Conservation (phyloP, 2,329 filamentous ascomycete species). For the Colletotrichum zoysiae region DNA sequence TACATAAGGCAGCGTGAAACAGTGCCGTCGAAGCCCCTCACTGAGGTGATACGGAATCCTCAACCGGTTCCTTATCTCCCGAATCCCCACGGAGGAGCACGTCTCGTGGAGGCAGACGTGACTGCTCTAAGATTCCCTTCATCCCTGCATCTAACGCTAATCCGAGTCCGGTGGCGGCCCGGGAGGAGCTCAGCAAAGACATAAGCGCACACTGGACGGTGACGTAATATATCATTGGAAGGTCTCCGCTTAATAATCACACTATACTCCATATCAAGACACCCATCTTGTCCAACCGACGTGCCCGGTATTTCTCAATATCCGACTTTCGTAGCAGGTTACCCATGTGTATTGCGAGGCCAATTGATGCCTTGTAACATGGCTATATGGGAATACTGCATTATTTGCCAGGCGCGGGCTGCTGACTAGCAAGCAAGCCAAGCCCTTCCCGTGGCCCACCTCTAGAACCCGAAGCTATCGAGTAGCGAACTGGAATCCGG, state of each 20-base stretch:
- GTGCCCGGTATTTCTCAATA: background rate
- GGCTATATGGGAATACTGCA: background rate
- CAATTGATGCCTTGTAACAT: background rate
- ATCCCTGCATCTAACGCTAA: constrained; percentile 5
- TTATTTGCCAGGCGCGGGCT: background rate
- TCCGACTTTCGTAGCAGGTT: background rate
- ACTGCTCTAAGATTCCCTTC: background rate
- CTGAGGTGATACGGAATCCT: constrained; percentile 6
- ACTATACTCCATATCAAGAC: too few species aligned
- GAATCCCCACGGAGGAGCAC: background rate
- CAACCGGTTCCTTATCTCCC: constrained; percentile 14
- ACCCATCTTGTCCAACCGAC: background rate
- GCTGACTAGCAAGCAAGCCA: background rate
- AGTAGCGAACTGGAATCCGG: constrained; percentile 90
- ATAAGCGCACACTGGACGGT: background rate
- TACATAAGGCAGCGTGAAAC: constrained; percentile 6
- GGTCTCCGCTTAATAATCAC: constrained; percentile 4
- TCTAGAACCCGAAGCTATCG: constrained; percentile 91
- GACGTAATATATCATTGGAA: background rate
- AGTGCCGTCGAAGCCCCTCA: constrained; percentile 8
- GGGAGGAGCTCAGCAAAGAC: constrained; percentile 6
- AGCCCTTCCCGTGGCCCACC: background rate
- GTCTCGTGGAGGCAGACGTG: background rate
- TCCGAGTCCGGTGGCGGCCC: constrained; percentile 3
- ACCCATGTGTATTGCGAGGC: background rate